Evolutionary conservation across 768 basidiomycete genomes (phyloP), one percentile per base, ranked within the genome.

Genomic region (Terana coerulea): DNA sequence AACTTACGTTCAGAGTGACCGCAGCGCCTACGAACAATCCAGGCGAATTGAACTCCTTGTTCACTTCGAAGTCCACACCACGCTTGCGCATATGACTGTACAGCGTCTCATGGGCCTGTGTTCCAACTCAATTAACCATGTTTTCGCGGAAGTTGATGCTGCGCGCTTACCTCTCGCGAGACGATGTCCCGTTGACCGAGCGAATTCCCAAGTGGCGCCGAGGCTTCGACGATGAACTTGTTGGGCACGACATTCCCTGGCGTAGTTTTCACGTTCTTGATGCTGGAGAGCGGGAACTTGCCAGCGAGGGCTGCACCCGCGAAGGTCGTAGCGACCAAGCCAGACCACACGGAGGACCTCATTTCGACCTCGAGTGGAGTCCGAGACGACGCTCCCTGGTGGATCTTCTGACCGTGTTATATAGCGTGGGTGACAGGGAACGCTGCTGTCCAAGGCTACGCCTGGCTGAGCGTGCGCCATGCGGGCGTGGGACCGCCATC

Each of bases 21-120:
- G 78, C 72, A 25, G 78, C 83, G 4, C 85, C 85, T 25, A 80
- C 67, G 59, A 87, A 84, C 11, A 87, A 53, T 0, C 74, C 78
- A 3, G 69, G 66, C 0, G 72, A 58, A 47, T 83, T 71, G 67
- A 74, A 87, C 55, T 79, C 79, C 55, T 72, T 75, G 47, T 72
- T 68, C 9, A 83, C 74, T 19, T 73, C 59, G 55, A 78, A 78
- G 1, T 59, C 54, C 19, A 81, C 67, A 12, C 62, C 69, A 17
- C 78, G 72, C 55, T 72, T 71, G 55, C 66, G 69, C 44, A 81
- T 58, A 30, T 65, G 69, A 7, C 64, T 63, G 57, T 86, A 84
- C n/a, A 85, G 61, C 12, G 61, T 57, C 51, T 75, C 75, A 53
- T 81, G 78, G 14, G 73, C 68, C 80, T 83, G 33, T 47, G 31